Conservation (phyloP, 1,284 basidiomycete species). For the Pseudozyma tsukubaensis region DNA sequence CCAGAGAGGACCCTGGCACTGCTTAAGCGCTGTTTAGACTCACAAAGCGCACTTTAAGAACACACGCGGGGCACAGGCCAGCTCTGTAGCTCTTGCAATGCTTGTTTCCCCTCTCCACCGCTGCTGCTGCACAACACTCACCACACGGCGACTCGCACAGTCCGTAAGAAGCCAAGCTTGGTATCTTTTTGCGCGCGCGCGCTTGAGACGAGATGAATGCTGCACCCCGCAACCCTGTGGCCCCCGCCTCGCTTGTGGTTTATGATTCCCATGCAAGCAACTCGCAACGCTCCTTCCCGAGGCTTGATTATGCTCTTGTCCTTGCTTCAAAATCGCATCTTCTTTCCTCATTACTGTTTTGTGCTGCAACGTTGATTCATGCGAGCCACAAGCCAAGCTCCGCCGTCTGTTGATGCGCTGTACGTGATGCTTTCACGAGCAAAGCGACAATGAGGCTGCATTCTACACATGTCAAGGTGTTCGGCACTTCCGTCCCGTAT, state of each 20-base stretch:
- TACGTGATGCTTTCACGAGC: constrained; percentile 20
- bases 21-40: no score
- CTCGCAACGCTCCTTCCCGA: neutral
- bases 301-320: no score
- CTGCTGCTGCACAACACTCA: neutral
- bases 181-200: no score
- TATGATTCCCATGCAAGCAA: neutral
- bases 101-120: neutral
- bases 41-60: no score
- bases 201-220: neutral
- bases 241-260: constrained; percentile 2
- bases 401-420: neutral
- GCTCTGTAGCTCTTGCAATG: neutral
- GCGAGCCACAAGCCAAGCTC: constrained; percentile 27
- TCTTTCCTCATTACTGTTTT: neutral
- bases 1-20: constrained; percentile 19
- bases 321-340: no score
- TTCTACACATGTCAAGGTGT: neutral
- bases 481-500: constrained; percentile 10
- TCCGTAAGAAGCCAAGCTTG: neutral
- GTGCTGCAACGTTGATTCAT: neutral
- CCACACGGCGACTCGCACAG: constrained; percentile 1
- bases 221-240: constrained; percentile 22
- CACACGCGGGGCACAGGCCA: constrained; percentile 21
- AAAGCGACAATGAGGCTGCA: neutral